These are phyloP conservation scores for Pulveroboletus sp. DNA, from an alignment of 768 basidiomycete species.

Conservation along the genomic window DNA sequence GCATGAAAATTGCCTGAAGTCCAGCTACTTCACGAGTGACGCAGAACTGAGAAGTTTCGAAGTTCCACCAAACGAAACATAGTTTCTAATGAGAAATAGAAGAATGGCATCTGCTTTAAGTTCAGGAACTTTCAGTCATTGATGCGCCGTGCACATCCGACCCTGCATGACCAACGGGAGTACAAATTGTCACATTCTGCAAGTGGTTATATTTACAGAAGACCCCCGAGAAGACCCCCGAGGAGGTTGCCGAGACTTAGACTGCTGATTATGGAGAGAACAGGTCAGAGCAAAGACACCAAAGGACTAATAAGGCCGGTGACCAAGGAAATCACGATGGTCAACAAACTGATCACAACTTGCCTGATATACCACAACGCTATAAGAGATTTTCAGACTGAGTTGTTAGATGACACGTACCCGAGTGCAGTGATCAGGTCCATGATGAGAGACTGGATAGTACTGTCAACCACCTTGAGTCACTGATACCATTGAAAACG, in stretches of 20 bases:
- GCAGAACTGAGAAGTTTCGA: no score
- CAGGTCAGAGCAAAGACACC: constrained; percentile 1
- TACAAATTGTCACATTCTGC: no score
- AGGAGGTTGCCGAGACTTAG: constrained; percentile 5
- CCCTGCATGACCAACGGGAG: no score
- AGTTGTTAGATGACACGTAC: background rate
- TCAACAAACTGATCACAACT: constrained; percentile 7
- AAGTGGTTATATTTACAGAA: constrained; percentile 1
- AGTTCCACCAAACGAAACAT: no score
- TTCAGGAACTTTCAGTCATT: no score
- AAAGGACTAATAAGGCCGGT: constrained; percentile 2
- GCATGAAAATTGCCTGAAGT: no score
- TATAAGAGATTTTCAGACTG: background rate
- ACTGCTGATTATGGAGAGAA: constrained; percentile 5
- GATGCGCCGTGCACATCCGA: no score
- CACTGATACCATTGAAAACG: constrained; percentile 1
- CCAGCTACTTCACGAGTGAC: no score
- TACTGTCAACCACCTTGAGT: constrained; percentile 7
- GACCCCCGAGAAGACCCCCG: background rate
- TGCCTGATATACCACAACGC: background rate
- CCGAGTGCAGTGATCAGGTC: background rate
- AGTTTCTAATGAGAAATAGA: no score
- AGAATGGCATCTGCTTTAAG: no score
- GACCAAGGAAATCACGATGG: constrained; percentile 4
- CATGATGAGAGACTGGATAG: background rate